These are phyloP conservation scores for Choanephora cucurbitarum DNA, from an alignment of 371 early-diverging fungal genomes.

Conservation along the genomic window DNA sequence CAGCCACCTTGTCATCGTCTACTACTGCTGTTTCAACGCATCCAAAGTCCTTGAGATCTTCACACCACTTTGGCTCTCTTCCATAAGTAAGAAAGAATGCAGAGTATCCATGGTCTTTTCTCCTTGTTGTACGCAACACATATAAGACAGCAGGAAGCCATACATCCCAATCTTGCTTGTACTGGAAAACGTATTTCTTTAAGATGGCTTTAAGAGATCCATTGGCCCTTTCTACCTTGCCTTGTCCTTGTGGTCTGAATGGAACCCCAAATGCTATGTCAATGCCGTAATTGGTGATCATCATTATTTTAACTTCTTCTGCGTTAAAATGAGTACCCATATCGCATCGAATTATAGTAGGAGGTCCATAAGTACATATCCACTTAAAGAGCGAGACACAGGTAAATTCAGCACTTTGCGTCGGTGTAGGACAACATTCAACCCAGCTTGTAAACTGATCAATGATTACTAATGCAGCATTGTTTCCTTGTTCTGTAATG, in stretches of 20 bases:
- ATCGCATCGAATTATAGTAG: slow-evolving; percentile 2
- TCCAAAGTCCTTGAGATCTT: not conserved
- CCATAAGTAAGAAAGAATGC: not conserved
- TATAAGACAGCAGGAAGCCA: not conserved
- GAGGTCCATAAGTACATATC: slow-evolving; percentile 1
- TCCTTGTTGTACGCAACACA: not conserved
- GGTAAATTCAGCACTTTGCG: not conserved
- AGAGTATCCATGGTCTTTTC: not conserved
- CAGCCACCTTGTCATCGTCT: not conserved
- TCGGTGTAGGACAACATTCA: not conserved
- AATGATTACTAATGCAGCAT: slow-evolving; percentile 1
- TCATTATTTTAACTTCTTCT: not conserved
- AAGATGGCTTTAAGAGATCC: not conserved
- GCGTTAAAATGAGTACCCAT: slow-evolving; percentile 4
- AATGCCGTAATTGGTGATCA: not conserved
- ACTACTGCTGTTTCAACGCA: not conserved
- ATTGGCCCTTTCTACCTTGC: slow-evolving; percentile 4
- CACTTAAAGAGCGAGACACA: not conserved
- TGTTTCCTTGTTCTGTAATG: not conserved
- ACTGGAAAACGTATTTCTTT: not conserved
- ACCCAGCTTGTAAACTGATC: slow-evolving; percentile 13
- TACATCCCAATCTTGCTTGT: not conserved
- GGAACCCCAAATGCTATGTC: not conserved
- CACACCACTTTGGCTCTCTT: not conserved
- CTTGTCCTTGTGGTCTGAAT: not conserved